Percentiles rank a stretch among this genome's conserved stretches.
Evolutionary conservation across 768 basidiomycete species (phyloP).

Genomic region (Mycena capillaripes): DNA sequence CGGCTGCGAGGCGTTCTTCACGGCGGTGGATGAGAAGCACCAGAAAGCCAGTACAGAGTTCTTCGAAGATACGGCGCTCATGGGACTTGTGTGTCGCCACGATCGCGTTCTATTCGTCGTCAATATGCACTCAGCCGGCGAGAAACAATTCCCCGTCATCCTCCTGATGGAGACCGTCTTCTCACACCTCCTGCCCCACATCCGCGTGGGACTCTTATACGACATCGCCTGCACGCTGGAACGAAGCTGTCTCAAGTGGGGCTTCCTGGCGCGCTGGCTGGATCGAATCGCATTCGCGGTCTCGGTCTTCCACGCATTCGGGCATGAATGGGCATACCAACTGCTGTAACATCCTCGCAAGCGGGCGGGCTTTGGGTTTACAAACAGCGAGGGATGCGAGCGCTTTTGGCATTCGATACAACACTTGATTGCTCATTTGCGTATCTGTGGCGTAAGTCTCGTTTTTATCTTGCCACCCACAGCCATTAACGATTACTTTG

Average conservation of each 20-base stretch:
- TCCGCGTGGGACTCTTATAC: not conserved
- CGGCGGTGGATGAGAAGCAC: conserved; percentile 25
- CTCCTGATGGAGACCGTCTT: conserved; percentile 47
- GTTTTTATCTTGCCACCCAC: not conserved
- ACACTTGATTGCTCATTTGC: not conserved
- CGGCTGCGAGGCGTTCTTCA: conserved; percentile 10
- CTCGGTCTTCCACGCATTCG: conserved; percentile 55
- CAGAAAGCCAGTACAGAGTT: conserved; percentile 29
- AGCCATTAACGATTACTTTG: too few relatives aligned
- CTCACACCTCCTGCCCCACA: not conserved
- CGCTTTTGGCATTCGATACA: not conserved
- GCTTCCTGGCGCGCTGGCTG: not conserved
- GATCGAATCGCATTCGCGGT: conserved; percentile 42
- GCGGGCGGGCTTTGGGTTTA: conserved; percentile 42
- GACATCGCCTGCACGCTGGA: not conserved
- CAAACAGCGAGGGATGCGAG: conserved; percentile 48
- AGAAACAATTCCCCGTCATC: conserved; percentile 48
- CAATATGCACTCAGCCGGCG: conserved; percentile 49
- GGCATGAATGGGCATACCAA: conserved; percentile 51
- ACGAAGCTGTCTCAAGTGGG: not conserved
- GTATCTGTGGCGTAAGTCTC: not conserved
- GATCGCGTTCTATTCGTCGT: conserved; percentile 47
- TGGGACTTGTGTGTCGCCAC: conserved; percentile 50
- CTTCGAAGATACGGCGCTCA: conserved; percentile 44
- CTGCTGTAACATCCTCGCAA: conserved; percentile 39